A percentile compares a stretch with the other conserved stretches of the same genome.
Conservation (phyloP, 2,329 filamentous ascomycete genomes). For the Penicillium sp. region DNA sequence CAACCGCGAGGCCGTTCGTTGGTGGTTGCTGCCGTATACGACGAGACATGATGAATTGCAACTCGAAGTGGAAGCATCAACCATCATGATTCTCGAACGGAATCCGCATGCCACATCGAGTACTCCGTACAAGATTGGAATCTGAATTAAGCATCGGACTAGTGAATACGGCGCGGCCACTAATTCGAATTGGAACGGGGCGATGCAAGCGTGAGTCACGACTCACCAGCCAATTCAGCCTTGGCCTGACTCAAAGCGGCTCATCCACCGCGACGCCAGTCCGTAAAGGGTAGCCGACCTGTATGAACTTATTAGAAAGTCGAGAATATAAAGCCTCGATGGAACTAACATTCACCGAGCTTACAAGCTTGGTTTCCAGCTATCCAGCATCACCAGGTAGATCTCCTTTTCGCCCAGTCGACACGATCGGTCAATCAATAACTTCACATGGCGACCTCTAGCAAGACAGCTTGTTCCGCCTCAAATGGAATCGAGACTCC, state of each 20-base stretch:
- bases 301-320: neutral
- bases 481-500: constrained; percentile 5
- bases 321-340: neutral
- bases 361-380: neutral
- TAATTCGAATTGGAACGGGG: neutral
- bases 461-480: neutral
- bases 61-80: neutral
- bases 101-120: too few relatives aligned
- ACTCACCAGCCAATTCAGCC: neutral
- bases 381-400: too few relatives aligned
- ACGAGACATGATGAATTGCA: neutral
- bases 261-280: neutral
- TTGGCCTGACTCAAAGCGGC: neutral
- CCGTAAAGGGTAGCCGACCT: neutral
- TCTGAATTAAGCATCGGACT: neutral
- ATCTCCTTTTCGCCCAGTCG: neutral
- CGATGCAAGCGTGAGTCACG: neutral
- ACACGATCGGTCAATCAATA: neutral
- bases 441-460: neutral
- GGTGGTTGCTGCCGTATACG: neutral
- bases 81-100: too few relatives aligned
- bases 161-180: neutral
- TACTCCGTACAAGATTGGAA: neutral
- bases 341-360: neutral
- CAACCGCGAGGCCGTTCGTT: neutral